Evolutionary conservation across 1,284 basidiomycete genomes (phyloP).

Genomic region (Boletus hoseneyae): DNA sequence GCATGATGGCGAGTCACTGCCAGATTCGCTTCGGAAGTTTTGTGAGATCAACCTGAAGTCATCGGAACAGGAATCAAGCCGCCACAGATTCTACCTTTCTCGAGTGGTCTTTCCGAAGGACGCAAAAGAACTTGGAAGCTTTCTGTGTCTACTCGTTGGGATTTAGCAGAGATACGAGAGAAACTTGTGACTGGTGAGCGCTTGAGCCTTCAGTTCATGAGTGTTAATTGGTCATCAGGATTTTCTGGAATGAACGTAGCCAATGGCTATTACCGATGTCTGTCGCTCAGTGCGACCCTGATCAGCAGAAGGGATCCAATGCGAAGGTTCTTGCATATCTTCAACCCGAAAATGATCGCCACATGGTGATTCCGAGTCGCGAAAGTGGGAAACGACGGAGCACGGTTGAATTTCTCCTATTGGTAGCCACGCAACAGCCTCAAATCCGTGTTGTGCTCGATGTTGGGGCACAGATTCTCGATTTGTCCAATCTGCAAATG

Average conservation of each 20-base stretch:
- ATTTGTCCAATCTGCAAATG: too few relatives aligned
- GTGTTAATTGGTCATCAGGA: not conserved
- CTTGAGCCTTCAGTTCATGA: too few relatives aligned
- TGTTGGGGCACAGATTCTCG: too few relatives aligned
- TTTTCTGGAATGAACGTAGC: slow-evolving; percentile 7
- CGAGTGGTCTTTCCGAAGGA: slow-evolving; percentile 4
- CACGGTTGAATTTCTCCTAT: slow-evolving; percentile 31
- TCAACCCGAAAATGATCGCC: slow-evolving; percentile 39
- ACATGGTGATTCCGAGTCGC: slow-evolving; percentile 24
- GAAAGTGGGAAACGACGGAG: slow-evolving; percentile 14
- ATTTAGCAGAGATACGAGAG: too few relatives aligned
- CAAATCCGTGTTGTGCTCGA: too few relatives aligned
- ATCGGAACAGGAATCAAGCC: slow-evolving; percentile 37
- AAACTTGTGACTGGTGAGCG: not conserved
- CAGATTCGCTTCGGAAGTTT: slow-evolving; percentile 29
- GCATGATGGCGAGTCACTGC: slow-evolving; percentile 17
- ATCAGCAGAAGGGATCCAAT: slow-evolving; percentile 1
- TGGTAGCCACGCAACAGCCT: slow-evolving; percentile 18
- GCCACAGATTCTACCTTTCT: slow-evolving; percentile 25
- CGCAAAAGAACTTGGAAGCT: slow-evolving; percentile 43
- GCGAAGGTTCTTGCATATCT: slow-evolving; percentile 42
- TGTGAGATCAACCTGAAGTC: slow-evolving; percentile 41
- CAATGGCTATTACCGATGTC: slow-evolving; percentile 6
- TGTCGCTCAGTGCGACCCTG: slow-evolving; percentile 1
- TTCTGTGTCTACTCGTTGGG: slow-evolving; percentile 14